Base-by-base conservation (phyloP, 106 monocot genomes). In the Hemerocallis citrina region DNA sequence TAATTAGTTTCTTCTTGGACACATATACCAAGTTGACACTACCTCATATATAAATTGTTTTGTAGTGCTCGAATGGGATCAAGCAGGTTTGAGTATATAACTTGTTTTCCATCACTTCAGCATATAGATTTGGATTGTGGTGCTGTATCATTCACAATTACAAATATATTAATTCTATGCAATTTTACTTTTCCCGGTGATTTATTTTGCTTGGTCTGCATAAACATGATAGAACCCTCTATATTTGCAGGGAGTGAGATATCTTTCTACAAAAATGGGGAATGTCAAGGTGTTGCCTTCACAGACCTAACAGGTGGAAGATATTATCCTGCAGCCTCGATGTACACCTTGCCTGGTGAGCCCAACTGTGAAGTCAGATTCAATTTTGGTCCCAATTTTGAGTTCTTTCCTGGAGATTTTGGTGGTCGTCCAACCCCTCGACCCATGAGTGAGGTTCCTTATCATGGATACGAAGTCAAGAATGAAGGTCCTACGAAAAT, bases 261-360 rank as follows among this genome's bases (percentile, higher is more conserved):
- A 72, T 67, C 77, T 4, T 96, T 91, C 68, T 96, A 91, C 84
- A 96, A 82, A 74, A 96, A 96, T 45, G 96, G 96, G 33, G 52
- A 72, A 63, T 87, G 84, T 39, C 96, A 96, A 71, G 96, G 91
- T 40, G 72, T 76, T 54, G 96, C 96, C 4, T 96, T 76, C 65
- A 73, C 47, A 19, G 87, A 91, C 52, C 38, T 96, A 17, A 72
- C 48, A 43, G 96, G 96, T 19, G 81, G 96, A 6, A 67, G 91
- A 48, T 96, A 96, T 52, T 96, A 85, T 66, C 96, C 96, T 45
- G 96, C 96, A 5, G 96, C 96, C 2, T 96, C 96, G 11, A 81
- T 96, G 84, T 96, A 96, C 75, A 96, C 96, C 7, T 55, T 87
- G 21, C 96, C 96, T 32, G 79, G 82, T 42, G 79, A 96, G 57